Evolutionary conservation across 2,329 filamentous ascomycete species (phyloP).

Genomic region (Penicillium hesseltinei): DNA sequence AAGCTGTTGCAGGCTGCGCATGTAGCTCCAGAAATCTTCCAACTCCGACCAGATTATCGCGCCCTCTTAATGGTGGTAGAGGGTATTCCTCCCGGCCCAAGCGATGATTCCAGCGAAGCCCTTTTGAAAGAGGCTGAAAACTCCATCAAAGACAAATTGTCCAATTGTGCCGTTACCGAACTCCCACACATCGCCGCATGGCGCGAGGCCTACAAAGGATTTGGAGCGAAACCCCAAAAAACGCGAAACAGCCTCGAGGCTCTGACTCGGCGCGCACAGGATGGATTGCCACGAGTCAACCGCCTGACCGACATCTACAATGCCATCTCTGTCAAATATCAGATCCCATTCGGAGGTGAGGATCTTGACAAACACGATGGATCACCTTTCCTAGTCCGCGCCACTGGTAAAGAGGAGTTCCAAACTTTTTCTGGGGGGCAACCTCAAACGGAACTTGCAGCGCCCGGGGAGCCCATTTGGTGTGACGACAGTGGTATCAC

Average conservation of each 20-base stretch:
- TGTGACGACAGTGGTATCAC: slow-evolving; percentile 40
- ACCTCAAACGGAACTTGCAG: slow-evolving; percentile 16
- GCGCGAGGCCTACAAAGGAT: slow-evolving; percentile 40
- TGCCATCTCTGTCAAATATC: slow-evolving; percentile 40
- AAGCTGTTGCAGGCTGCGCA: slow-evolving; percentile 10
- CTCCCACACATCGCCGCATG: slow-evolving; percentile 40
- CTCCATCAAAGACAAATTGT: slow-evolving; percentile 1
- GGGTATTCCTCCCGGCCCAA: slow-evolving; percentile 33
- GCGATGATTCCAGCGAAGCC: slow-evolving; percentile 31
- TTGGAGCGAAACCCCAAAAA: slow-evolving; percentile 42
- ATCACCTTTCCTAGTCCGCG: slow-evolving; percentile 29
- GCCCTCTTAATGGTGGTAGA: slow-evolving; percentile 37
- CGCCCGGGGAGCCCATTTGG: slow-evolving; percentile 40
- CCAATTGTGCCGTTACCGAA: slow-evolving; percentile 26
- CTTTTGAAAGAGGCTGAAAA: slow-evolving; percentile 26
- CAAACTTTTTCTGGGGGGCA: slow-evolving; percentile 32
- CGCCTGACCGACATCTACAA: slow-evolving; percentile 44
- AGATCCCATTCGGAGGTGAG: slow-evolving; percentile 41
- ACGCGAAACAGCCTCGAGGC: slow-evolving; percentile 40
- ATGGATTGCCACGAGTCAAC: slow-evolving; percentile 39
- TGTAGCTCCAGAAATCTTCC: slow-evolving; percentile 29
- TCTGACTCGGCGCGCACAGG: slow-evolving; percentile 31
- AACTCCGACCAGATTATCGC: slow-evolving; percentile 40
- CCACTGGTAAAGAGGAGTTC: slow-evolving; percentile 38
- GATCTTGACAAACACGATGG: slow-evolving; percentile 41